Conservation (phyloP, 768 basidiomycete genomes). For the Myochromella boudieri region DNA sequence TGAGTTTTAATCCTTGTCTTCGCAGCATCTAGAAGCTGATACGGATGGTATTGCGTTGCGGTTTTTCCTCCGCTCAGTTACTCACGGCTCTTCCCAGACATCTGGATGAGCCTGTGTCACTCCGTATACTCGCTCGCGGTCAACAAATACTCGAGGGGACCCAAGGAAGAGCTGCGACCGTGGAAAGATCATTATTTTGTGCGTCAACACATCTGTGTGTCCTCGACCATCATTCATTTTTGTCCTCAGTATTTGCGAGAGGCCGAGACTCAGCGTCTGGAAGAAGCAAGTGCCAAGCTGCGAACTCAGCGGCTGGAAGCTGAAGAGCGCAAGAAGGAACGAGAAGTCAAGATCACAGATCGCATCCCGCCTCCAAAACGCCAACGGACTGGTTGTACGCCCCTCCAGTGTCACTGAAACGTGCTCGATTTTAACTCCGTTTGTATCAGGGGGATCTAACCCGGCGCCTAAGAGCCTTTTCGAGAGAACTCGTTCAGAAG, state of each 20-base stretch:
- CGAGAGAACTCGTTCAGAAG: slow-evolving; percentile 74
- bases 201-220: slow-evolving; percentile 22
- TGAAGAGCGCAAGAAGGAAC: slow-evolving; percentile 74
- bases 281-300: slow-evolving; percentile 60
- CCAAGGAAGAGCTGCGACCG: slow-evolving; percentile 48
- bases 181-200: slow-evolving; percentile 76
- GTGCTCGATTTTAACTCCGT: slow-evolving; percentile 7
- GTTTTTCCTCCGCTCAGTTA: background rate
- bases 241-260: slow-evolving; percentile 48
- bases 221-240: slow-evolving; percentile 13
- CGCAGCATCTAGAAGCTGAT: slow-evolving; percentile 51
- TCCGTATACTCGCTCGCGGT: slow-evolving; percentile 55
- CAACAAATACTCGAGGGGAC: slow-evolving; percentile 42
- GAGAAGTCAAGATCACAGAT: slow-evolving; percentile 75
- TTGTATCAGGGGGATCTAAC: slow-evolving; percentile 34
- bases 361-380: slow-evolving; percentile 68
- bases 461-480: slow-evolving; percentile 66
- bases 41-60: slow-evolving; percentile 50
- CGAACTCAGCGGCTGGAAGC: slow-evolving; percentile 67
- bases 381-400: slow-evolving; percentile 53
- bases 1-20: slow-evolving; percentile 5
- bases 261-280: slow-evolving; percentile 62
- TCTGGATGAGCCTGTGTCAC: slow-evolving; percentile 68
- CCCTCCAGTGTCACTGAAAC: slow-evolving; percentile 8
- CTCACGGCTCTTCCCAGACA: slow-evolving; percentile 37